Base-by-base conservation (phyloP, 2,329 filamentous ascomycete species). In the Arthrinium puccinioides region DNA sequence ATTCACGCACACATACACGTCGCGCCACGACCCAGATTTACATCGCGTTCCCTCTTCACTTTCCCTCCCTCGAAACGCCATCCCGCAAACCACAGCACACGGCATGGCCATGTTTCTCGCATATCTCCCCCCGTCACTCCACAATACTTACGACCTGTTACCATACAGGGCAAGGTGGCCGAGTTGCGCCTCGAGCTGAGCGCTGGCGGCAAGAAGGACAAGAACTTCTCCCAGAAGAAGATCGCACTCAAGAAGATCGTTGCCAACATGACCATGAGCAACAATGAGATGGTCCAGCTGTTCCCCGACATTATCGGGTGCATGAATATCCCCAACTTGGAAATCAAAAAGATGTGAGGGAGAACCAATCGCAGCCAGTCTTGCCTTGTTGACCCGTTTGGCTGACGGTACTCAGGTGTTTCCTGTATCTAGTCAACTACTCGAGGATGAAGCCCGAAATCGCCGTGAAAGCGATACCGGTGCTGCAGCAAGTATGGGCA, bases 231-330 rank as follows among this genome's bases (percentile, higher is more conserved):
- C 30, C 79, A 80, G 48, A 98, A 97, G 74, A 97, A 97, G 76
- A 94, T 96, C 57, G 89, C 92, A 9, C 74, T 98, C 45, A 98
- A 98, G 76, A 96, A 96, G 74, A 97, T 98, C 51, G 92, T 98
- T 52, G 92, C 92, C 60, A 98, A 98, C 61, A 98, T 98, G 92
- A 98, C 92, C 47, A 98, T 98, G 92, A 97, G 90, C 76, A 98
- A 98, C 67, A 98, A 97, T 57, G 92, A 98, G 63, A 98, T 98
- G 92, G 84, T 97, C 38, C 88, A 87, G 26, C 71, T 98, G 36
- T 98, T 98, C 52, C 88, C 90, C 14, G 92, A 98, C 58, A 84
- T 98, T 42, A 86, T 98, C 51, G 81, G 73, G 45, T 97, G 90
- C 70, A 98, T 98, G 92, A 80, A 86, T 51, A 86, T 98, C 44